Evolutionary conservation across 1,284 basidiomycete genomes (phyloP), one percentile per base, ranked within the genome.

Genomic region (Papiliotrema flavescens): DNA sequence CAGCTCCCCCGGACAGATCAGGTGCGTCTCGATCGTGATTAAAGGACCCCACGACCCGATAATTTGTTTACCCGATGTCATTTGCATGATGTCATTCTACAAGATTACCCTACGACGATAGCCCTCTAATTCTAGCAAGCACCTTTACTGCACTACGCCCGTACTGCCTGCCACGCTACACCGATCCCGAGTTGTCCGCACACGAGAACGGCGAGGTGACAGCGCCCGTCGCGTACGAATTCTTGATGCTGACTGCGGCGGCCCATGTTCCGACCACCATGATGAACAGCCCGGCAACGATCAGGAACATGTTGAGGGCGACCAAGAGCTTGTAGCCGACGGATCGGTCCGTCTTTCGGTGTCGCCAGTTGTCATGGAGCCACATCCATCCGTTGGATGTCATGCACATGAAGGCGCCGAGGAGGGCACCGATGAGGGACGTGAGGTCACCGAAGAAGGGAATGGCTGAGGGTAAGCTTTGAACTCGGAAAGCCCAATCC

Each of bases 261-360:
- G 55, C 65, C 51, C 65, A 71, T 11, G 65, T 69, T 28, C 70
- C 70, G 0, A 62, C 64, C 3, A 60, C 62, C 50, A 64, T 67
- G 42, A 60, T 48, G 57, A 69, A 71, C 24, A 59, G 45, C 7
- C 66, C 64, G 37, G 65, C 23, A 23, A 64, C 34, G 39, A 69
- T 60, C 48, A 70, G 55, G 36, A 66, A 45, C 17, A 61, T 19
- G 55, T 67, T 67, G 49, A 67, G 40, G 2, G 35, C 60, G 42
- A 59, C 47, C 15, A 65, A 47, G 19, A 55, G 14, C 40, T 47
- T 56, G 56, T 55, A 68, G 23, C 46, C 39, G 28, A 59, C 36
- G 6, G 61, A 46, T 40, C 42, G 41, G 44, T 52, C 24, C 8
- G 42, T 45, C 32, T 45, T 56, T 36, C 55, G 47, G 40, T 59